Conservation (phyloP, 305 asterid genomes). For the Fraxinus greggii region DNA sequence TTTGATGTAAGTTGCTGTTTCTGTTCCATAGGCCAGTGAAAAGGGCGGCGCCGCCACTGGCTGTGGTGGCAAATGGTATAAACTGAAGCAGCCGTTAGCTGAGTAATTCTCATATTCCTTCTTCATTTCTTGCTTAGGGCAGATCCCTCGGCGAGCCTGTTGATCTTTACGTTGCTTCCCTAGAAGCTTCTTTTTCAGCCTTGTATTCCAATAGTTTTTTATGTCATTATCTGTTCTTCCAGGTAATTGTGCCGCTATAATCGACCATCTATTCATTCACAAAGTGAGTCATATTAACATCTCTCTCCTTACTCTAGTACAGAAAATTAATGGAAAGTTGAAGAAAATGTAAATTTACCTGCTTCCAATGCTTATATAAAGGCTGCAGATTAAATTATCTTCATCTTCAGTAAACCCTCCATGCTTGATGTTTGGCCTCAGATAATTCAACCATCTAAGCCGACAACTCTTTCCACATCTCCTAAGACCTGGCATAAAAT, state of each 20-base stretch:
- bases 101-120: slow-evolving; percentile 20
- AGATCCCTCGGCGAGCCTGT: slow-evolving; percentile 7
- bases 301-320: neutral
- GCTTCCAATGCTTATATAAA: slow-evolving; percentile 68
- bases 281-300: neutral
- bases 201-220: slow-evolving; percentile 80
- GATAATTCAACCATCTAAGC: slow-evolving; percentile 74
- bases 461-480: slow-evolving; percentile 91
- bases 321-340: neutral
- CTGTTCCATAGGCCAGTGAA: slow-evolving; percentile 10
- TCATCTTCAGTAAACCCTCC: slow-evolving; percentile 76
- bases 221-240: slow-evolving; percentile 84
- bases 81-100: slow-evolving; percentile 13
- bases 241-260: slow-evolving; percentile 68
- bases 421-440: slow-evolving; percentile 74
- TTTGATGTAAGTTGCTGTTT: slow-evolving; percentile 2
- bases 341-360: slow-evolving; percentile 29
- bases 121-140: slow-evolving; percentile 26
- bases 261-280: slow-evolving; percentile 59
- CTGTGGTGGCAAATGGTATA: slow-evolving; percentile 29
- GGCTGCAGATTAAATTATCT: slow-evolving; percentile 65
- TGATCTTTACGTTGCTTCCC: slow-evolving; percentile 48
- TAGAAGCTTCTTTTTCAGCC: slow-evolving; percentile 62
- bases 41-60: slow-evolving; percentile 14
- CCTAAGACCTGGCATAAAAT: slow-evolving; percentile 49